These are phyloP conservation scores for Fraxinus sp. DNA, from an alignment of 305 asterid species.

Conservation along the genomic window DNA sequence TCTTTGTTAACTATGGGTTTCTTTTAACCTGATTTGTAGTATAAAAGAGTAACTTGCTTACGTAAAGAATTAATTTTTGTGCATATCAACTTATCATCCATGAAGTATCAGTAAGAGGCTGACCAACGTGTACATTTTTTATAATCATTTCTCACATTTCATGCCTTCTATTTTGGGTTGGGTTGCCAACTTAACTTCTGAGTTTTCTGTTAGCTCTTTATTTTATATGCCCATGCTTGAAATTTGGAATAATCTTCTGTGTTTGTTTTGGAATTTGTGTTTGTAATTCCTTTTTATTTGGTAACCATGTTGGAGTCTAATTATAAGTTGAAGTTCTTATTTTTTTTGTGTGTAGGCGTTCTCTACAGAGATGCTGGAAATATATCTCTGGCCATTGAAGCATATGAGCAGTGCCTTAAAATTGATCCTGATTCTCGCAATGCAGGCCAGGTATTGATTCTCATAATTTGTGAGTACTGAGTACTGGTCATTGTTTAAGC, in stretches of 20 bases:
- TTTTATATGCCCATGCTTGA: conserved; percentile 8
- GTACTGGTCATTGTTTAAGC: conserved; percentile 2
- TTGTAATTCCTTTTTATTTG: not conserved
- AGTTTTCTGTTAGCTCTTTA: not conserved
- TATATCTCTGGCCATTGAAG: conserved; percentile 94
- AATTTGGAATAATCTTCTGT: not conserved
- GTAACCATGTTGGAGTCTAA: conserved; percentile 15
- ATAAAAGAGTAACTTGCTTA: conserved; percentile 13
- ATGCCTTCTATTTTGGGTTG: not conserved
- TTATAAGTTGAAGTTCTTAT: conserved; percentile 1
- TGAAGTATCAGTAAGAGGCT: not conserved
- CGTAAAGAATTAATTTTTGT: not conserved
- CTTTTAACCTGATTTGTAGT: conserved; percentile 13
- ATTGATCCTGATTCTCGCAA: conserved; percentile 98
- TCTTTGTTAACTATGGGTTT: not conserved
- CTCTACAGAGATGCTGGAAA: conserved; percentile 98
- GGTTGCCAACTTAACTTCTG: not conserved
- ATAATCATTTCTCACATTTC: not conserved
- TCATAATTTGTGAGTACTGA: conserved; percentile 47
- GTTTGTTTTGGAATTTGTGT: not conserved
- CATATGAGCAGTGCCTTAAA: conserved; percentile 97
- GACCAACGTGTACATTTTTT: not conserved
- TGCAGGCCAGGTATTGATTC: conserved; percentile 28
- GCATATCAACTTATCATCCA: conserved; percentile 16
- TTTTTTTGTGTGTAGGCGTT: conserved; percentile 63